phyloP scores from a whole-genome alignment of 192 early-diverging fungal genomes.

The Umbelopsis sp. region DNA sequence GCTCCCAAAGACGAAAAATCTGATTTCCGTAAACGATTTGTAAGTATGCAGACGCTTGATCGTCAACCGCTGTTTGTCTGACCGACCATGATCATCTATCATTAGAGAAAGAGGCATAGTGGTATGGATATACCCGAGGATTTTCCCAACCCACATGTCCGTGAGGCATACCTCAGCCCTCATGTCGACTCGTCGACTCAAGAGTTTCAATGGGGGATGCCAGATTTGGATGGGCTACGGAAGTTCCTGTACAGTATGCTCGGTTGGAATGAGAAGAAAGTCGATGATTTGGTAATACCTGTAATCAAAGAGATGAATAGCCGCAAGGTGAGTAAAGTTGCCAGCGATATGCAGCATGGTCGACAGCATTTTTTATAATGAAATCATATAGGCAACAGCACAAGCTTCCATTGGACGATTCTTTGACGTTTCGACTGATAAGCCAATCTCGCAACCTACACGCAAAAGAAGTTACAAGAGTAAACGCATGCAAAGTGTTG shows the following conservation, averaged over 20 bases:
- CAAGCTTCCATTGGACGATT: conserved; percentile 45
- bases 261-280: conserved; percentile 66
- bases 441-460: conserved; percentile 21
- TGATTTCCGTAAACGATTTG: conserved; percentile 47
- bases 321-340: conserved; percentile 19
- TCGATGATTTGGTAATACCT: conserved; percentile 70
- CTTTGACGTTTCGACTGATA: conserved; percentile 37
- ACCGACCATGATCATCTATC: neutral
- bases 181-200: conserved; percentile 65
- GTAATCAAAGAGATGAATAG: conserved; percentile 63
- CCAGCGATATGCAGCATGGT: neutral
- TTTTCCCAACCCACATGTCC: conserved; percentile 83
- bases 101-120: conserved; percentile 62
- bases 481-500: conserved; percentile 10
- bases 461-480: conserved; percentile 17
- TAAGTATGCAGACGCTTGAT: conserved; percentile 26
- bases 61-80: neutral
- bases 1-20: conserved; percentile 12
- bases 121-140: conserved; percentile 67
- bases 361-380: neutral
- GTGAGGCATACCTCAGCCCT: conserved; percentile 81
- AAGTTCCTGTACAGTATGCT: conserved; percentile 63
- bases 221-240: conserved; percentile 68
- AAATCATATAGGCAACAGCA: conserved; percentile 22
- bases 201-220: conserved; percentile 72